Base-by-base conservation (phyloP, 768 basidiomycete species). In the Podaxis sp. region DNA sequence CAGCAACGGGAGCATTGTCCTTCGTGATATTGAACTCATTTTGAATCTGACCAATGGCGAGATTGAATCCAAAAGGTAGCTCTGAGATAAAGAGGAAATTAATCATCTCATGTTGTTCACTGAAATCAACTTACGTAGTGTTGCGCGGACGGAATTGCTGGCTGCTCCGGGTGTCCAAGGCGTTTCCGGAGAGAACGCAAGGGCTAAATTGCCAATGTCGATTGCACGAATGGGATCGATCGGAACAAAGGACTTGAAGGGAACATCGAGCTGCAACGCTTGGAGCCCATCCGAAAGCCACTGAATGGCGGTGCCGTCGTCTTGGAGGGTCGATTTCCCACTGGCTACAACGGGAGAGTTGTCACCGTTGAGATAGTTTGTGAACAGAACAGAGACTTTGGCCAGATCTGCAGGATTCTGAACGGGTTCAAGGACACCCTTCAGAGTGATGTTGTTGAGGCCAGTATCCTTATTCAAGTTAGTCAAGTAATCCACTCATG, bases 141-240 rank as follows among this genome's bases (percentile, higher is more conserved):
- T 73, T 10, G 89, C 89, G 26, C 81, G 76, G 17, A 91, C 82
- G n/a, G 82, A 79, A 63, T 82, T 78, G 67, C 86, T 88, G 61
- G 81, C 76, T 4, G 82, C 76, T n/a, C 72, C 71, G 1, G 89
- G 89, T 17, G 76, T 73, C 85, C 87, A 91, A 28, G 87, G 81
- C 2, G 75, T 73, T 8, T 76, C 71, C 58, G 78, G 72, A 8
- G 82, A 80, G 72, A 90, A 92, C 0, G 70, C 71, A 17, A 92
- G 80, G 10, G 76, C 81, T 58, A 92, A 70, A 64, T 80, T 77
- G 7, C 84, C 87, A 41, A 91, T 90, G 12, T 76, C 73, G 66
- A 91, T 90, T n/a, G 77, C 75, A 55, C 77, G 79, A 67, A 90
- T 90, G 15, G 89, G 87, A 67, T 84, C 77, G 60, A 91, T 87